A percentile compares a stretch with the other conserved stretches of the same genome.
phyloP scores from a whole-genome alignment of 768 basidiomycete genomes.

The Cystobasidium tubakii region DNA sequence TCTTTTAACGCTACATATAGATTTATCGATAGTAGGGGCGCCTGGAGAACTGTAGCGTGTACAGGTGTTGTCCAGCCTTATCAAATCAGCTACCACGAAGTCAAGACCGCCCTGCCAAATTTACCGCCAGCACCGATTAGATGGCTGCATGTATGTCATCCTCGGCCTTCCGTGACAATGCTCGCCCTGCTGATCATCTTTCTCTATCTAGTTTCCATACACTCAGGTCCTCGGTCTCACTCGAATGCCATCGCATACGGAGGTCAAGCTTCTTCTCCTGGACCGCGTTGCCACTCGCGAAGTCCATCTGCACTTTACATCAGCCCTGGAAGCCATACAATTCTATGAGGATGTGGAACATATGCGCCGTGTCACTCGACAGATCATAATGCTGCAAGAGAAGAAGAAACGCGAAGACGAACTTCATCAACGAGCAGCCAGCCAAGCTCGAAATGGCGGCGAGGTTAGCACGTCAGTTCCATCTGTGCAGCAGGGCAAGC shows the following conservation, averaged over 20 bases:
- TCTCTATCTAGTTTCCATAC: not conserved
- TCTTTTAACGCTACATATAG: not conserved
- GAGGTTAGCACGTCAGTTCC: not conserved
- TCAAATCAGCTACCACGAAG: constrained; percentile 7
- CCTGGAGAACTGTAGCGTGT: not conserved
- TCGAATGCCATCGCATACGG: not conserved
- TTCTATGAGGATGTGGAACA: constrained; percentile 1
- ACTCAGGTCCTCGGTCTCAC: not conserved
- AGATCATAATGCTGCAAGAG: not conserved
- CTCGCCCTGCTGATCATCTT: not conserved
- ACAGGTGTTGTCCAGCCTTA: not conserved
- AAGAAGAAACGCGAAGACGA: not conserved
- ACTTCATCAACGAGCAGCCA: not conserved
- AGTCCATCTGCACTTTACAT: not conserved
- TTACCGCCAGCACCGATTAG: not conserved
- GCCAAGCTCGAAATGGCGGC: not conserved
- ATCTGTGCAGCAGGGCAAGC: not conserved
- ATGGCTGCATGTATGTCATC: constrained; percentile 7
- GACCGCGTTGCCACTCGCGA: not conserved
- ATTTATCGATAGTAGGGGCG: not conserved
- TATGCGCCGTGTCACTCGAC: not conserved
- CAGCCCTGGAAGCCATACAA: not conserved
- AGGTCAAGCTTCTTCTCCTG: not conserved
- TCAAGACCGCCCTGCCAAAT: not conserved
- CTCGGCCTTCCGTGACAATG: too few relatives aligned